Evolutionary conservation across 2,329 filamentous ascomycete species (phyloP).

Genomic region (Fonsecaea nubica): DNA sequence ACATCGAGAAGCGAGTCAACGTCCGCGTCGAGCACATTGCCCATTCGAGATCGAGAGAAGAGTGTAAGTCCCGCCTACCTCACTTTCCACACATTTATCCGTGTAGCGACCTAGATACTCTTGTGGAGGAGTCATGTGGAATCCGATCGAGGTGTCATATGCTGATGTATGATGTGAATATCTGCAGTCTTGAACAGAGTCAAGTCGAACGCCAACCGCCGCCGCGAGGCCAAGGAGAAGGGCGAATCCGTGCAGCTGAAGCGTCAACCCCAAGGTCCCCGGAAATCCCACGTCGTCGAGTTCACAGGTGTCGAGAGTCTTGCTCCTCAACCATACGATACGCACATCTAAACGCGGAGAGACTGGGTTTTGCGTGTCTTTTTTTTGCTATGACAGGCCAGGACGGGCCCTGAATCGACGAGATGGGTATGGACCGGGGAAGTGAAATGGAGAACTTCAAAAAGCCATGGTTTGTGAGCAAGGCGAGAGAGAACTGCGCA

Average conservation of each 20-base stretch:
- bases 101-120: not conserved
- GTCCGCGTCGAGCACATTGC: constrained; percentile 96
- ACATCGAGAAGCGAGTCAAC: constrained; percentile 99
- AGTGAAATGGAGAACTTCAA: not conserved
- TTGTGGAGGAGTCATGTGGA: not conserved
- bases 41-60: constrained; percentile 93
- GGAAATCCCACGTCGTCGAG: constrained; percentile 79
- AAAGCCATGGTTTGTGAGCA: not conserved
- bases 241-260: constrained; percentile 90
- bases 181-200: constrained; percentile 77
- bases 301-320: constrained; percentile 82
- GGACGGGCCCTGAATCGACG: not conserved
- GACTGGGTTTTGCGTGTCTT: constrained; percentile 14
- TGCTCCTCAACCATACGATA: constrained; percentile 93
- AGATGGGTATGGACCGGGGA: not conserved
- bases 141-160: not conserved
- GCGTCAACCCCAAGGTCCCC: constrained; percentile 81
- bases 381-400: not conserved
- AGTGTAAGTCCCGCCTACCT: constrained; percentile 56
- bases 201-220: constrained; percentile 92
- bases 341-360: constrained; percentile 77
- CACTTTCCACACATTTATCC: not conserved
- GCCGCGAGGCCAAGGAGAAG: constrained; percentile 89
- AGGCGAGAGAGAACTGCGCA: not conserved
- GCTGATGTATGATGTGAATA: not conserved